phyloP scores from a whole-genome alignment of 768 basidiomycete species.

The Suillus subaureus region DNA sequence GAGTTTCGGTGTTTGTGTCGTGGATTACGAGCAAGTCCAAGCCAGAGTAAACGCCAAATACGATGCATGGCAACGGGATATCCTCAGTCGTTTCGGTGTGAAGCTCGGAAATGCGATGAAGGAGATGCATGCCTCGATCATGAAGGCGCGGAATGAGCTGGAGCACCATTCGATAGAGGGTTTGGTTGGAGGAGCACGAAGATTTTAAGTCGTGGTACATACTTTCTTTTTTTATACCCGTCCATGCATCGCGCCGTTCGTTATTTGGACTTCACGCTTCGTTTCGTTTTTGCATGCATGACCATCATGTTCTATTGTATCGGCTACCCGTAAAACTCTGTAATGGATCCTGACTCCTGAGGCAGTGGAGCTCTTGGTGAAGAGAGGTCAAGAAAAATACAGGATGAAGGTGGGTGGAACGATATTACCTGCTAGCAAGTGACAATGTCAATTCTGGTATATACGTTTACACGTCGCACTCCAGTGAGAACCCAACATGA shows the following conservation, averaged over 20 bases:
- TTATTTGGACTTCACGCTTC: constrained; percentile 2
- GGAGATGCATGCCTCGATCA: constrained; percentile 92
- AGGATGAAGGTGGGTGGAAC: no score
- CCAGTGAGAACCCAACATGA: no score
- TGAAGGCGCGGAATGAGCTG: constrained; percentile 93
- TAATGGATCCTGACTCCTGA: neutral
- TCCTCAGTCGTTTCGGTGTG: constrained; percentile 86
- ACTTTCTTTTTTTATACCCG: constrained; percentile 1
- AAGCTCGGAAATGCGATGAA: constrained; percentile 97
- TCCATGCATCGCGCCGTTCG: constrained; percentile 1
- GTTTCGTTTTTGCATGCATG: constrained; percentile 1
- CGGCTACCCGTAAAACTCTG: neutral
- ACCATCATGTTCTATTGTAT: constrained; percentile 6
- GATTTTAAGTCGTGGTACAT: neutral
- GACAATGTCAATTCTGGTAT: no score
- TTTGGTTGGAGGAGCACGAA: constrained; percentile 53
- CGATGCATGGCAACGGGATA: constrained; percentile 96
- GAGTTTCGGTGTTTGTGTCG: constrained; percentile 88
- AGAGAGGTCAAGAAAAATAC: no score
- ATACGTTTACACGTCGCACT: no score
- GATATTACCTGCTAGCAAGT: no score
- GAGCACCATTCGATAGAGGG: constrained; percentile 98
- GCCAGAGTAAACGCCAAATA: constrained; percentile 98
- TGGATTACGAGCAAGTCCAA: constrained; percentile 99
- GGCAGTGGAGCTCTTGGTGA: neutral